Evolutionary conservation across 2,329 filamentous ascomycete species (phyloP).

Genomic region (Xylariomycetidae sp.): DNA sequence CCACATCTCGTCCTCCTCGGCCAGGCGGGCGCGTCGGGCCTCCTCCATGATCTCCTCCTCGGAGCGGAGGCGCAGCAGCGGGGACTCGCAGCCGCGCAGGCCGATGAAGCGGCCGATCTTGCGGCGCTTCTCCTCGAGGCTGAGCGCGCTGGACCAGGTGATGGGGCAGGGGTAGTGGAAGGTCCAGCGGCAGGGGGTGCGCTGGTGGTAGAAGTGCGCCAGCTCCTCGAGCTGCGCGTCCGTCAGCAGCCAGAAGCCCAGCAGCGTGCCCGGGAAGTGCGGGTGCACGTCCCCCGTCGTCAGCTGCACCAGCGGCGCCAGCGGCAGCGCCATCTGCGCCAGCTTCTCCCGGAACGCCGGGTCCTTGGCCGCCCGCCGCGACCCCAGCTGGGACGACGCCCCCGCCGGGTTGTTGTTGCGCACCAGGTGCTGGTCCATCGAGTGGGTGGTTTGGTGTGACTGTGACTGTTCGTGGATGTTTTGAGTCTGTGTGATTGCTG

Average conservation of each 20-base stretch:
- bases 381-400: constrained; percentile 20
- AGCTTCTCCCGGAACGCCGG: constrained; percentile 56
- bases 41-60: constrained; percentile 17
- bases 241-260: constrained; percentile 69
- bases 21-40: constrained; percentile 16
- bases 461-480: neutral
- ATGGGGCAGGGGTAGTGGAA: constrained; percentile 63
- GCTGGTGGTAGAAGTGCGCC: constrained; percentile 69
- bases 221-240: constrained; percentile 63
- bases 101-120: constrained; percentile 72
- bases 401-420: neutral
- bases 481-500: neutral
- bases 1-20: constrained; percentile 41
- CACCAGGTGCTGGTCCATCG: neutral
- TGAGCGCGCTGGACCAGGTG: constrained; percentile 48
- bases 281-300: constrained; percentile 57
- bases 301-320: constrained; percentile 62
- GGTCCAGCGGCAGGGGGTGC: constrained; percentile 48
- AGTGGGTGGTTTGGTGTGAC: neutral
- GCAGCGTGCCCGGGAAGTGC: constrained; percentile 58
- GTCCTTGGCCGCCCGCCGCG: constrained; percentile 36
- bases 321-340: constrained; percentile 56
- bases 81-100: constrained; percentile 55
- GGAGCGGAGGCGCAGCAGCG: constrained; percentile 28
- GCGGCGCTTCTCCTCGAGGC: constrained; percentile 62